A percentile compares a stretch with the other conserved stretches of the same genome.
Conservation (phyloP, 352 stramenopile genomes). For the Pythium angustatum region DNA sequence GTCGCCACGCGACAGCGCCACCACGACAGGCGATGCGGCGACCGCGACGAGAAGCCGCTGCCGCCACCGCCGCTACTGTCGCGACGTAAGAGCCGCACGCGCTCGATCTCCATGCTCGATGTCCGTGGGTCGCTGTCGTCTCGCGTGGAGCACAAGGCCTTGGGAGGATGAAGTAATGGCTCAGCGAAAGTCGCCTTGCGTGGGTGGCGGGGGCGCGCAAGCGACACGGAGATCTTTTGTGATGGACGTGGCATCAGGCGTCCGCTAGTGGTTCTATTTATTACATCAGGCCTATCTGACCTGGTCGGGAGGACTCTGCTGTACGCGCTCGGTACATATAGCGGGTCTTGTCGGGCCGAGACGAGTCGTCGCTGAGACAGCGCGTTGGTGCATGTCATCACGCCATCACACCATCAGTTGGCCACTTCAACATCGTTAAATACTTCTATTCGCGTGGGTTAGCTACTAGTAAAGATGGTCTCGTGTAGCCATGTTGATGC, state of each 20-base stretch:
- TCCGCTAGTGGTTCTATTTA: not conserved
- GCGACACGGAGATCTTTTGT: not conserved
- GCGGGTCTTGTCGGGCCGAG: not conserved
- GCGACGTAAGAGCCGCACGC: constrained; percentile 21
- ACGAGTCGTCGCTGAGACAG: too few relatives aligned
- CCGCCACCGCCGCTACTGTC: not conserved
- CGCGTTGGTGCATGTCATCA: not conserved
- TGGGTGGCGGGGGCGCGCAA: too few relatives aligned
- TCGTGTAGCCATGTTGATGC: constrained; percentile 1
- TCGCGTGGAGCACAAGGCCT: too few relatives aligned
- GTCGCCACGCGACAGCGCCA: constrained; percentile 11
- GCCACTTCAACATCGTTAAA: constrained; percentile 8
- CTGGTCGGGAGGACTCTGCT: not conserved
- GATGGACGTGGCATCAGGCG: not conserved
- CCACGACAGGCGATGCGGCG: constrained; percentile 16
- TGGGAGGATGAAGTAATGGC: too few relatives aligned
- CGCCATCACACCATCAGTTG: not conserved
- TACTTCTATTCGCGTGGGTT: not conserved
- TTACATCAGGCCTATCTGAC: not conserved
- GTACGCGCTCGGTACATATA: not conserved
- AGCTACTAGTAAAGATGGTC: not conserved
- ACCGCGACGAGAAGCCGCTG: too few relatives aligned
- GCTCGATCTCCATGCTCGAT: constrained; percentile 12
- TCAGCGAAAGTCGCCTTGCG: too few relatives aligned
- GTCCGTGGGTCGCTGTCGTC: too few relatives aligned